Evolutionary conservation across 1,284 basidiomycete genomes (phyloP).

Genomic region (Pseudozyma sp.): DNA sequence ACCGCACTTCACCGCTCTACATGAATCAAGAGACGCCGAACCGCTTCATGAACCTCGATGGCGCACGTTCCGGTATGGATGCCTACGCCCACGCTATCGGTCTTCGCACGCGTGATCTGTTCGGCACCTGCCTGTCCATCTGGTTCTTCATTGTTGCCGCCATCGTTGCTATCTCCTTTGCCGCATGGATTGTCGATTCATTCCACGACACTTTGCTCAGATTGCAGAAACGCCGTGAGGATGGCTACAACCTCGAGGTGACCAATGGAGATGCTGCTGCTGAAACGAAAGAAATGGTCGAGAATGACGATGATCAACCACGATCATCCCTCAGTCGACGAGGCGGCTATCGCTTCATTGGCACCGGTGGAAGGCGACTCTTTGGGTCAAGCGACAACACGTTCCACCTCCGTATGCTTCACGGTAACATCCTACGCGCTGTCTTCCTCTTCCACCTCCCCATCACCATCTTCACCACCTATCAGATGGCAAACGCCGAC

Average conservation of each 20-base stretch:
- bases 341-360: slow-evolving; percentile 48
- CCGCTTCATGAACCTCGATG: slow-evolving; percentile 74
- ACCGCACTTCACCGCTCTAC: slow-evolving; percentile 80
- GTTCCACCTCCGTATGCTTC: slow-evolving; percentile 65
- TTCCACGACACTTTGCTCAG: slow-evolving; percentile 38
- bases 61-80: slow-evolving; percentile 74
- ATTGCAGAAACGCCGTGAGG: slow-evolving; percentile 43
- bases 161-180: slow-evolving; percentile 77
- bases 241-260: slow-evolving; percentile 31
- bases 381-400: slow-evolving; percentile 47
- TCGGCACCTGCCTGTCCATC: slow-evolving; percentile 82
- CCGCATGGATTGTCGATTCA: slow-evolving; percentile 74
- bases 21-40: slow-evolving; percentile 79
- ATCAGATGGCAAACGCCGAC: slow-evolving; percentile 79
- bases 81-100: slow-evolving; percentile 84
- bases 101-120: slow-evolving; percentile 83
- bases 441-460: slow-evolving; percentile 93
- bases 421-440: slow-evolving; percentile 90
- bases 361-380: slow-evolving; percentile 15
- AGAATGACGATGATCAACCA: slow-evolving; percentile 24
- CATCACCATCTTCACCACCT: slow-evolving; percentile 88
- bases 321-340: slow-evolving; percentile 41
- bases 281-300: slow-evolving; percentile 28
- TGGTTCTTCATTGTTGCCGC: slow-evolving; percentile 84
- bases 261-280: slow-evolving; percentile 5